Base-by-base conservation (phyloP, 208 protist genomes). In the Trypanosoma caninum region DNA sequence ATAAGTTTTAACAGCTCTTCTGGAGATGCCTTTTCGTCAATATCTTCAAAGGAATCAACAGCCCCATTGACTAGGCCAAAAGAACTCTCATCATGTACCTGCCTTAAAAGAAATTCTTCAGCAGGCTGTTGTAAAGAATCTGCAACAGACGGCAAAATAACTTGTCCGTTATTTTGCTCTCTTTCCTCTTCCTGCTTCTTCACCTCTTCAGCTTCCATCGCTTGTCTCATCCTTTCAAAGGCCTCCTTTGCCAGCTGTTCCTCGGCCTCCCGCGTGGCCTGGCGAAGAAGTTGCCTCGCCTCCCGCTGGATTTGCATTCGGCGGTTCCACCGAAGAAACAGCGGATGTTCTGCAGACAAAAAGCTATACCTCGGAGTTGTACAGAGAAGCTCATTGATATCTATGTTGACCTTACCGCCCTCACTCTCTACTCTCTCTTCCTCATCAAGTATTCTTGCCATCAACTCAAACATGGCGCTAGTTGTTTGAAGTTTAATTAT, bases 281-380 rank as follows among this genome's bases (percentile, higher is more conserved):
- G 77, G 14, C 72, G 62, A 68, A 93, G 78, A 16, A 90, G 46
- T 51, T 76, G 72, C 20, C 62, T 65, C 0, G 82, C 82, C n/a
- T 89, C 77, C 0, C 73, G 73, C 37, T 82, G 59, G 9, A 74
- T 70, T 52, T 74, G 60, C 11, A 91, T 59, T n/a, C 87, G 69
- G 18, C 77, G 54, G 41, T 64, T 85, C 61, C 86, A 93, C 5
- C 87, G 72, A 1, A 74, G 59, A 71, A 93, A 93, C 34, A 93
- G 59, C 0, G 87, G 87, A 57, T 93, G 87, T 16, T 80, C 65
- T 22, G 62, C 64, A 0, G 80, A 89, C 11, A 93, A 62, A 78
- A 93, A 93, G 44, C 73, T 79, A 59, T 82, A 93, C n/a, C 87
- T 74, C 22, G 87, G 87, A 10, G 87, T 93, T 8, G 80, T 89